Base-by-base conservation (phyloP, 768 basidiomycete species). In the Suillus clintonianus region DNA sequence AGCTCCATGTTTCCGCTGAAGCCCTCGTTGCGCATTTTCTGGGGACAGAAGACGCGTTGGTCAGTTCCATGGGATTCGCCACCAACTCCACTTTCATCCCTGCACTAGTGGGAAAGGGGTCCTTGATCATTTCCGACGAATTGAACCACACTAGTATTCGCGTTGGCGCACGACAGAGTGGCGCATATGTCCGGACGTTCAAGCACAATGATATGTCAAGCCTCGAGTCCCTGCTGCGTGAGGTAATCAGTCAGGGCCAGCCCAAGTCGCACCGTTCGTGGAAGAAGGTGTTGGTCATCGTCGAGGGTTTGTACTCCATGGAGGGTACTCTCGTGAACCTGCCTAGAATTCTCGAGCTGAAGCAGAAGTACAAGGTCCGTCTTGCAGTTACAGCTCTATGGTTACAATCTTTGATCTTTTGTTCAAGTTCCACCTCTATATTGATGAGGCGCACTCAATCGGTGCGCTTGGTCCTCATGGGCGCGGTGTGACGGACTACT, bases 301-400 rank as follows among this genome's bases (percentile, higher is more conserved):
- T 99, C 14, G 97, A 99, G 74, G 97, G 97, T 3, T 76, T 99
- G 50, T 99, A 94, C 79, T 95, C 92, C 65, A 99, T 99, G 97
- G 97, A 99, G 78, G 97, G 97, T n/a, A 95, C 93, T 10, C 70
- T 99, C 67, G 87, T 91, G 41, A 87, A 98, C 74, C 71, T 99
- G 48, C 97, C 96, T 4, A 81, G 71, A 14, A 80, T 99, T 61
- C 69, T 99, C 62, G 90, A 91, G 68, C 83, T 99, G 59, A 99
- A 97, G 83, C 84, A 90, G 75, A 91, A 89, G 73, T 99, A 97
- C 85, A 99, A 99, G 88, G 96, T 95, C 64, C 57, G 83, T 67
- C 4, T n/a, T 14, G 41, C 34, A 15, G 56, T 19, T 2, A 4
- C 22, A n/a, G 34, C 59, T 47, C 47, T 50, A 15, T 30, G 45